These are phyloP conservation scores for Echeveria elegans DNA, from an alignment of 164 flowering plant species.

Conservation along the genomic window DNA sequence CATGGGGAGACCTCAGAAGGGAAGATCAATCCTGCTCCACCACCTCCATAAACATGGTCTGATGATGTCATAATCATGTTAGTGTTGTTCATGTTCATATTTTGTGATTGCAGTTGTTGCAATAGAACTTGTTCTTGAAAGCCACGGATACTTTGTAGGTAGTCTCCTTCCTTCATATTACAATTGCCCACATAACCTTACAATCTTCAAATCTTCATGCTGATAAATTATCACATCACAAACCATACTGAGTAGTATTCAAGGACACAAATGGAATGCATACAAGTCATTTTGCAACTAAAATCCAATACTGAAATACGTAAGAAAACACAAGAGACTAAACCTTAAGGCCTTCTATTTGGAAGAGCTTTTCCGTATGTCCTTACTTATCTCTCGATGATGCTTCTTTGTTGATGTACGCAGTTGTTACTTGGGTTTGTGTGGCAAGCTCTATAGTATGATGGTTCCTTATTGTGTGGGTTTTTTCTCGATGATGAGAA, in stretches of 20 bases:
- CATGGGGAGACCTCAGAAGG: constrained; percentile 48
- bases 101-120: constrained; percentile 21
- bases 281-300: too few relatives aligned
- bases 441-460: neutral
- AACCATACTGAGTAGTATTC: too few relatives aligned
- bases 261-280: too few relatives aligned
- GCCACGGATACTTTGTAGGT: neutral
- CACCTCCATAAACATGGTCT: constrained; percentile 14
- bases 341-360: neutral
- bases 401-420: neutral
- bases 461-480: constrained; percentile 3
- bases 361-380: neutral
- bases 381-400: neutral
- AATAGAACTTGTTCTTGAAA: constrained; percentile 17
- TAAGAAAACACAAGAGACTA: neutral
- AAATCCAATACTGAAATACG: neutral
- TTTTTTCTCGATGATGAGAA: neutral
- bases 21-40: constrained; percentile 23
- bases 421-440: neutral
- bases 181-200: neutral
- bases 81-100: constrained; percentile 25
- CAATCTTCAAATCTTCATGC: neutral
- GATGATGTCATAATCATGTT: constrained; percentile 24
- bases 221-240: neutral
- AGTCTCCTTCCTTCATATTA: constrained; percentile 5